Conservation (phyloP, 2,329 filamentous ascomycete species). For the Emergomyces orientalis region DNA sequence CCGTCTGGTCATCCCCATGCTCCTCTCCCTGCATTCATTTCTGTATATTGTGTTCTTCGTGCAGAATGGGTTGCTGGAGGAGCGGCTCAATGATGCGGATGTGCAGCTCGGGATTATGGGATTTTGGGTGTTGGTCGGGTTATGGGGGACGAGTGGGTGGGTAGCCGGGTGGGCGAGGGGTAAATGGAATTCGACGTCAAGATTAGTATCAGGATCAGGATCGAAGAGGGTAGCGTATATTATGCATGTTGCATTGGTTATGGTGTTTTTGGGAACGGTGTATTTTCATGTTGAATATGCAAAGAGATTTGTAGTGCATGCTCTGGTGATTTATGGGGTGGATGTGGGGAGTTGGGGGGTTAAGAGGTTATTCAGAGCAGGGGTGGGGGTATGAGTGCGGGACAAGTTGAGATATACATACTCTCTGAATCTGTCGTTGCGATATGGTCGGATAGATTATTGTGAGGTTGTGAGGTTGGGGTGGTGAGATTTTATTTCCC, state of each 20-base stretch:
- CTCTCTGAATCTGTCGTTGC: not conserved
- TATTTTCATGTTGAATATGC: constrained; percentile 50
- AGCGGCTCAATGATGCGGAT: constrained; percentile 48
- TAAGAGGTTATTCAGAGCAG: constrained; percentile 11
- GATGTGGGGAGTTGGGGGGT: constrained; percentile 29
- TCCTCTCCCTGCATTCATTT: constrained; percentile 44
- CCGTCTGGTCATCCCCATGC: constrained; percentile 41
- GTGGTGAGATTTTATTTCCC: not conserved
- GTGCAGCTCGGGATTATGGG: constrained; percentile 43
- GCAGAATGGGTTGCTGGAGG: constrained; percentile 40
- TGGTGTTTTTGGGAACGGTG: constrained; percentile 40
- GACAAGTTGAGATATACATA: not conserved
- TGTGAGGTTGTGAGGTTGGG: not conserved
- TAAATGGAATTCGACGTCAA: constrained; percentile 2
- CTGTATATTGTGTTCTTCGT: constrained; percentile 53
- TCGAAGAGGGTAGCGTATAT: constrained; percentile 44
- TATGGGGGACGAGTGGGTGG: constrained; percentile 12
- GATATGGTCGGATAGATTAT: not conserved
- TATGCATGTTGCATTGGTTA: constrained; percentile 46
- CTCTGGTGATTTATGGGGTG: constrained; percentile 38
- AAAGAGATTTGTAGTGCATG: constrained; percentile 45
- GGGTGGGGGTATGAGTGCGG: not conserved
- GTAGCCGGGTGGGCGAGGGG: constrained; percentile 3
- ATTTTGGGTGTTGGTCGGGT: constrained; percentile 34
- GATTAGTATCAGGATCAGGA: constrained; percentile 19